Percentiles rank a stretch among this genome's conserved stretches.
These are phyloP conservation scores for Aquilaria yunnanensis DNA, from an alignment of 345 rosid genomes.

Conservation along the genomic window DNA sequence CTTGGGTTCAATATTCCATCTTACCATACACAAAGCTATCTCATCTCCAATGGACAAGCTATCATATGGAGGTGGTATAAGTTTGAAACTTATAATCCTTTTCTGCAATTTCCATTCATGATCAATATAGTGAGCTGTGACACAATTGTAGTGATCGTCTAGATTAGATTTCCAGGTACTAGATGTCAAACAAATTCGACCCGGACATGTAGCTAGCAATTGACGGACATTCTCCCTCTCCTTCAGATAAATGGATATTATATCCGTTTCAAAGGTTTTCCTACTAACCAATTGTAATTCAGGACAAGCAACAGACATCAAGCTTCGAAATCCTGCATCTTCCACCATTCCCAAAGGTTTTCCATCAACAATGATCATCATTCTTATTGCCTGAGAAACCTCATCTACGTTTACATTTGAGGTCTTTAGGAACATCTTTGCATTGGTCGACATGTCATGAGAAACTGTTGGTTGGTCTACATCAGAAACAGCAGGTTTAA, in stretches of 20 bases:
- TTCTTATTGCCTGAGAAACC: slow-evolving; percentile 12
- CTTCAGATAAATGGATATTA: slow-evolving; percentile 15
- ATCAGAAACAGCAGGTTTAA: slow-evolving; percentile 7
- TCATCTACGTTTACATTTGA: slow-evolving; percentile 17
- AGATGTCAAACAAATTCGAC: slow-evolving; percentile 24
- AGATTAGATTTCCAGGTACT: slow-evolving; percentile 16
- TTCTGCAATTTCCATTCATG: slow-evolving; percentile 28
- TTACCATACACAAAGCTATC: slow-evolving; percentile 19
- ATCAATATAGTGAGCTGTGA: slow-evolving; percentile 20
- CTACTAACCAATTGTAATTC: slow-evolving; percentile 13
- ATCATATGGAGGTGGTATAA: slow-evolving; percentile 21
- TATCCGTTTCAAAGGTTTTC: slow-evolving; percentile 15
- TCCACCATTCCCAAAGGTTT: slow-evolving; percentile 17
- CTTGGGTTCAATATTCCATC: slow-evolving; percentile 26
- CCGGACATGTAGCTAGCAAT: slow-evolving; percentile 26
- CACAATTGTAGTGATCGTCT: slow-evolving; percentile 19
- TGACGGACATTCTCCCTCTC: slow-evolving; percentile 18
- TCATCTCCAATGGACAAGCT: slow-evolving; percentile 19
- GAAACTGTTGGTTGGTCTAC: slow-evolving; percentile 6
- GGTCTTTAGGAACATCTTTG: slow-evolving; percentile 10
- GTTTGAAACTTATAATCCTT: slow-evolving; percentile 21
- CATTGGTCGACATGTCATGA: slow-evolving; percentile 16
- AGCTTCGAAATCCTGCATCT: slow-evolving; percentile 17
- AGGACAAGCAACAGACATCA: slow-evolving; percentile 25
- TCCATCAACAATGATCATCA: slow-evolving; percentile 23